These are phyloP conservation scores for Phylloporus scabripes DNA, from an alignment of 768 basidiomycete genomes.

Conservation along the genomic window DNA sequence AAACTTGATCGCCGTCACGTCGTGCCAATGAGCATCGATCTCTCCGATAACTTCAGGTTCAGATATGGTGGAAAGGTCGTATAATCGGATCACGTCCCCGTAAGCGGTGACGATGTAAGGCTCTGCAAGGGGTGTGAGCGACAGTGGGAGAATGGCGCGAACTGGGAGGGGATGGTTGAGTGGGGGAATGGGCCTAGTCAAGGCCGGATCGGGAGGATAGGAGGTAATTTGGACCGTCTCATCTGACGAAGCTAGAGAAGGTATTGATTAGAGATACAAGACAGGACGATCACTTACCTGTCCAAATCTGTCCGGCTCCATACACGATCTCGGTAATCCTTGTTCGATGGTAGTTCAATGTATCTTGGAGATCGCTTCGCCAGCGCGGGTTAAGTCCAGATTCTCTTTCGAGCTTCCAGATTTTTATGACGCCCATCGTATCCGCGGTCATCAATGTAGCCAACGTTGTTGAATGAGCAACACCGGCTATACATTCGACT, in stretches of 20 bases:
- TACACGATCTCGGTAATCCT: conserved; percentile 70
- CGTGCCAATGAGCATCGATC: conserved; percentile 87
- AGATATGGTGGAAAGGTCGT: conserved; percentile 63
- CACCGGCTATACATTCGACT: conserved; percentile 71
- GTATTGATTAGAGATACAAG: conserved; percentile 1
- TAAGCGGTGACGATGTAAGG: conserved; percentile 77
- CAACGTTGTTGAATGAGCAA: conserved; percentile 38
- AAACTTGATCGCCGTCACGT: conserved; percentile 68
- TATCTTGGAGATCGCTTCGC: conserved; percentile 46
- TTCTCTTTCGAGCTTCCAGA: conserved; percentile 62
- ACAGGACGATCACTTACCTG: conserved; percentile 47
- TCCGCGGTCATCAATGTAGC: conserved; percentile 76
- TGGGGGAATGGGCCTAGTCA: conserved; percentile 40
- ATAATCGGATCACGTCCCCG: conserved; percentile 79
- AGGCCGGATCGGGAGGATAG: conserved; percentile 33
- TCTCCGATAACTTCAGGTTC: conserved; percentile 68
- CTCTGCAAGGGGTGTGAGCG: conserved; percentile 56
- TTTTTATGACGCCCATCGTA: conserved; percentile 84
- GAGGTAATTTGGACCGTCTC: conserved; percentile 67
- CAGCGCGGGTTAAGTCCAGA: conserved; percentile 40
- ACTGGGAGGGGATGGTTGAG: conserved; percentile 61
- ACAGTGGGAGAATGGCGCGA: conserved; percentile 65
- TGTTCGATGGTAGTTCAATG: conserved; percentile 73
- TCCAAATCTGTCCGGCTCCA: conserved; percentile 79
- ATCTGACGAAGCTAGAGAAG: conserved; percentile 73